A percentile compares a stretch with the other conserved stretches of the same genome.
These are phyloP conservation scores for Akanthomyces muscarius DNA, from an alignment of 2,329 filamentous ascomycete species.

Conservation along the genomic window DNA sequence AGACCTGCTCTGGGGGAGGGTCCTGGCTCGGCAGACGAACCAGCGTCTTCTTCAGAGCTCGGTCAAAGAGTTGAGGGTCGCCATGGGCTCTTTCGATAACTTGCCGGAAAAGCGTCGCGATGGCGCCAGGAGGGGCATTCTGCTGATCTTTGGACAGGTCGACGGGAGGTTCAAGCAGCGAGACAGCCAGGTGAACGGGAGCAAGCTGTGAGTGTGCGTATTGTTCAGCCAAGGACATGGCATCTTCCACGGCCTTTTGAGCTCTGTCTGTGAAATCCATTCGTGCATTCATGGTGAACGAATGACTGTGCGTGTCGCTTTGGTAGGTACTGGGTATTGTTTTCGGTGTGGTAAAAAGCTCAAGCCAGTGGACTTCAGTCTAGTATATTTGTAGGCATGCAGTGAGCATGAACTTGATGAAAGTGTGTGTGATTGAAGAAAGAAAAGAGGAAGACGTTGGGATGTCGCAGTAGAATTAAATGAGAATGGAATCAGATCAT, in stretches of 20 bases:
- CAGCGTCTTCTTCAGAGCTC: constrained; percentile 84
- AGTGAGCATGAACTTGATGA: background rate
- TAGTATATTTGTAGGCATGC: constrained; percentile 3
- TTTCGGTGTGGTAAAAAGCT: background rate
- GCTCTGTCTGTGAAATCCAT: constrained; percentile 95
- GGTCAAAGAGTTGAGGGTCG: constrained; percentile 83
- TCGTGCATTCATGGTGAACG: constrained; percentile 61
- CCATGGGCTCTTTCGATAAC: constrained; percentile 92
- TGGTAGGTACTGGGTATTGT: background rate
- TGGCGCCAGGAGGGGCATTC: constrained; percentile 61
- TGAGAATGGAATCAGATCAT: constrained; percentile 19
- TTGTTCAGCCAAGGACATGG: constrained; percentile 81
- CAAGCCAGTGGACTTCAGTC: constrained; percentile 12
- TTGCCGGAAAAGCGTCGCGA: constrained; percentile 83
- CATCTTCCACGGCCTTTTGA: constrained; percentile 83
- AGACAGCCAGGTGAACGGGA: constrained; percentile 83
- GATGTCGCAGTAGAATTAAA: constrained; percentile 16
- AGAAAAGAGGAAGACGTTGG: background rate
- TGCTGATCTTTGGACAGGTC: constrained; percentile 81
- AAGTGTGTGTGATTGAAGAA: constrained; percentile 7
- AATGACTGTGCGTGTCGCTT: constrained; percentile 14
- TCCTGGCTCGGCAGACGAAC: constrained; percentile 92
- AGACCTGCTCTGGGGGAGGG: constrained; percentile 84
- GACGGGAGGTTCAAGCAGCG: constrained; percentile 70
- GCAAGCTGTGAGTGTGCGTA: constrained; percentile 89